Base-by-base conservation (phyloP, 345 rosid species). In the Sapria himalayana region DNA sequence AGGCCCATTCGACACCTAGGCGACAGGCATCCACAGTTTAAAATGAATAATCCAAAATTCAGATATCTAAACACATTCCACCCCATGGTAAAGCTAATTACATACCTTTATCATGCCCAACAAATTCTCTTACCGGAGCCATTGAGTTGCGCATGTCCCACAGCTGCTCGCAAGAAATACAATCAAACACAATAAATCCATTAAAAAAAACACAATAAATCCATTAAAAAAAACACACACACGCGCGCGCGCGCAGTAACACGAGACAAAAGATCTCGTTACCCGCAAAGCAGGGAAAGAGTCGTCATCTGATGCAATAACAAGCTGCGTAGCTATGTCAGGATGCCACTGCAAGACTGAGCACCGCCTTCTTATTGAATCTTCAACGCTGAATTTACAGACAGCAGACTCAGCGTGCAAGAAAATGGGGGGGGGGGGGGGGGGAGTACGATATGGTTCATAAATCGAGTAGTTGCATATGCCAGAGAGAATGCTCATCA, bases 261-360 rank as follows among this genome's bases (percentile, higher is more conserved):
- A n/a, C n/a, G n/a, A n/a, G n/a, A n/a, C n/a, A n/a, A 18, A 4
- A 18, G 10, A 56, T 36, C 36, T 22, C 42, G 42, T 61, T 73
- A 91, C 99, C 81, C 76, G 68, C 18, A 91, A 43, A 42, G 76
- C 49, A 41, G 95, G 95, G 37, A 86, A 74, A 41, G 63, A 53
- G 60, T 91, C 99, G 41, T 84, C 95, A 55, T 91, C 99, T 32
- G 99, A 91, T 17, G 99, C 95, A 66, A 91, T 76, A 70, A 84
- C 67, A 46, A 89, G 92, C 64, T 91, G 93, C 54, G 99, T 91
- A 50, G 99, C 81, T 58, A 80, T 60, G 54, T 84, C 92, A 57
- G 99, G 99, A 64, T 91, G 76, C 99, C 99, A 91, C 57, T 91
- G 99, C 65, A 91, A 69, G 64, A 91, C 95, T 48, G 99, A 84